A percentile compares a stretch with the other conserved stretches of the same genome.
These are phyloP conservation scores for Coelastrella sp. DNA, from an alignment of 139 green algal genomes.

Conservation along the genomic window DNA sequence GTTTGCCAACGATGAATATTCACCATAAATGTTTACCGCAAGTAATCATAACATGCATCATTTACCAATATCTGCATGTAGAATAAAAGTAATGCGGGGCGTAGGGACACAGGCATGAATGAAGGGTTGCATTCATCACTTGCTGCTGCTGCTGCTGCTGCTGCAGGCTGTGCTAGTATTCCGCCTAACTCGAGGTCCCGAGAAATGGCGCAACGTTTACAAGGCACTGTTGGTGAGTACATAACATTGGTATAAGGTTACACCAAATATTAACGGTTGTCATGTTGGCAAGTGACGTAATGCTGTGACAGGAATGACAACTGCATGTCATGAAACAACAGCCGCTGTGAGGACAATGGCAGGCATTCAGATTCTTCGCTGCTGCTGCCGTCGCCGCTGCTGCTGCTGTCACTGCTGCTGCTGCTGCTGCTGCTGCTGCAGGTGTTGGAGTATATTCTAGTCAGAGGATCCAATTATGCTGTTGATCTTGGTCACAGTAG, in stretches of 20 bases:
- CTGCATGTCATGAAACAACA: too few relatives aligned
- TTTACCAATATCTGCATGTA: too few relatives aligned
- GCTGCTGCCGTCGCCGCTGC: conserved; percentile 20
- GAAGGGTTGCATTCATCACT: not conserved
- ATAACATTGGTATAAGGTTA: not conserved
- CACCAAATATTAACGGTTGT: not conserved
- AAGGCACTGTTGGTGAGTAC: conserved; percentile 64
- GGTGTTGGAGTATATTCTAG: conserved; percentile 90
- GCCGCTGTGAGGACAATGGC: too few relatives aligned
- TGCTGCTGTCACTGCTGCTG: conserved; percentile 19
- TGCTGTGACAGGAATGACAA: too few relatives aligned
- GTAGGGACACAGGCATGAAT: not conserved
- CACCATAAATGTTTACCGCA: too few relatives aligned
- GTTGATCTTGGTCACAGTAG: conserved; percentile 49
- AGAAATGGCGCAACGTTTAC: conserved; percentile 89
- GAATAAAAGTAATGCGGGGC: too few relatives aligned
- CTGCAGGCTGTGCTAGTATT: conserved; percentile 74
- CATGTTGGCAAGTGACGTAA: too few relatives aligned
- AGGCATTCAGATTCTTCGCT: too few relatives aligned
- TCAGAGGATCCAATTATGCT: conserved; percentile 65
- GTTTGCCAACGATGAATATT: too few relatives aligned
- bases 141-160: not conserved
- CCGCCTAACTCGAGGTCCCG: conserved; percentile 68
- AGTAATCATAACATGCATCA: too few relatives aligned
- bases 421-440: conserved; percentile 70